Evolutionary conservation across 148 eudicot genomes (phyloP).

Genomic region (Fallopia convolvulus): DNA sequence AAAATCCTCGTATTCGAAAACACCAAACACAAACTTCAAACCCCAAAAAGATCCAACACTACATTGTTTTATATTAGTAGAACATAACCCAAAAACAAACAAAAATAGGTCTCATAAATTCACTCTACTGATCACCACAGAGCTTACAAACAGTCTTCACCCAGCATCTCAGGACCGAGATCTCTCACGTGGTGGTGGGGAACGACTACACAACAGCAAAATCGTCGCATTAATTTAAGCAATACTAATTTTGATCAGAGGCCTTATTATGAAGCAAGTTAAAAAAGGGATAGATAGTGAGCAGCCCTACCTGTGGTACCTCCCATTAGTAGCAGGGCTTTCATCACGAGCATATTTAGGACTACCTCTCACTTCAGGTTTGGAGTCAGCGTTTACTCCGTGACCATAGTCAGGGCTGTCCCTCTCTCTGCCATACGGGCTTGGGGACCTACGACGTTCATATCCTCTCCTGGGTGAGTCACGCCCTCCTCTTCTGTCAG

Average conservation of each 20-base stretch:
- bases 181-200: constrained; percentile 2
- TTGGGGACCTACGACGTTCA: constrained; percentile 31
- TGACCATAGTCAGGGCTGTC: constrained; percentile 23
- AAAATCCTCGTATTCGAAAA: too few species aligned
- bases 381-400: not conserved
- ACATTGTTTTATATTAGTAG: too few species aligned
- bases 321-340: constrained; percentile 11
- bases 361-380: constrained; percentile 16
- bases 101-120: too few species aligned
- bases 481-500: constrained; percentile 52
- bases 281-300: too few species aligned
- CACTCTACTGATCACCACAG: too few species aligned
- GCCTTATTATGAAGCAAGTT: too few species aligned
- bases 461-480: constrained; percentile 30
- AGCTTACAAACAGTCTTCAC: not conserved
- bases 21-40: too few species aligned
- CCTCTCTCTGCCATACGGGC: constrained; percentile 37
- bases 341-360: not conserved
- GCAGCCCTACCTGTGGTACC: not conserved
- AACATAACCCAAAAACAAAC: too few species aligned
- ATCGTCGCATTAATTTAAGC: too few species aligned
- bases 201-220: not conserved
- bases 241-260: too few species aligned
- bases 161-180: not conserved
- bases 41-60: too few species aligned